A percentile compares a stretch with the other conserved stretches of the same genome.
Evolutionary conservation across 257 asterid species (phyloP).

Genomic region (Buddleja alternifolia): DNA sequence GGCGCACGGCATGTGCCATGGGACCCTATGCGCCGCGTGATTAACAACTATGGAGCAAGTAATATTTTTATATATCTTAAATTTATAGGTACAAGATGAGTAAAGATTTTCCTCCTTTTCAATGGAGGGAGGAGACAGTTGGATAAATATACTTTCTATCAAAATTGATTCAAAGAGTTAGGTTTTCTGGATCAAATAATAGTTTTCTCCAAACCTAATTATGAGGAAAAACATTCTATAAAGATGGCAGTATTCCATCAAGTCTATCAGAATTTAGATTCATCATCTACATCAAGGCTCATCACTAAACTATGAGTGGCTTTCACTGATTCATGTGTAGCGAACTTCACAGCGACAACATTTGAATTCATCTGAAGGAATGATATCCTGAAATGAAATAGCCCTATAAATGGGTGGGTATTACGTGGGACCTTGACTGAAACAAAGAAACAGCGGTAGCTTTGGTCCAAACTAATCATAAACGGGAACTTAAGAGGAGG

Average conservation of each 20-base stretch:
- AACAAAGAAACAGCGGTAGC: no score
- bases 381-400: no score
- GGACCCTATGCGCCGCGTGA: no score
- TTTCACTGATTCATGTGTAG: neutral
- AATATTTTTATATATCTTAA: no score
- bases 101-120: neutral
- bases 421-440: no score
- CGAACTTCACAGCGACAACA: slow-evolving; percentile 4
- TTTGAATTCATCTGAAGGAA: no score
- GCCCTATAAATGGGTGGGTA: no score
- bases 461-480: no score
- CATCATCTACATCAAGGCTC: neutral
- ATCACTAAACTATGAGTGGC: neutral
- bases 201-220: neutral
- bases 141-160: neutral
- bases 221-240: neutral
- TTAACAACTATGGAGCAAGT: no score
- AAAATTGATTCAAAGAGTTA: neutral
- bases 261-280: neutral
- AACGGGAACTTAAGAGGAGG: no score
- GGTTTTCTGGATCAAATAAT: neutral
- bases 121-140: neutral
- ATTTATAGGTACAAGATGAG: neutral
- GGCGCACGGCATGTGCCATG: no score
- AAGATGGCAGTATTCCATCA: neutral